These are phyloP conservation scores for Nannochloropsis gaditana DNA, from an alignment of 108 stramenopile genomes.

Conservation along the genomic window DNA sequence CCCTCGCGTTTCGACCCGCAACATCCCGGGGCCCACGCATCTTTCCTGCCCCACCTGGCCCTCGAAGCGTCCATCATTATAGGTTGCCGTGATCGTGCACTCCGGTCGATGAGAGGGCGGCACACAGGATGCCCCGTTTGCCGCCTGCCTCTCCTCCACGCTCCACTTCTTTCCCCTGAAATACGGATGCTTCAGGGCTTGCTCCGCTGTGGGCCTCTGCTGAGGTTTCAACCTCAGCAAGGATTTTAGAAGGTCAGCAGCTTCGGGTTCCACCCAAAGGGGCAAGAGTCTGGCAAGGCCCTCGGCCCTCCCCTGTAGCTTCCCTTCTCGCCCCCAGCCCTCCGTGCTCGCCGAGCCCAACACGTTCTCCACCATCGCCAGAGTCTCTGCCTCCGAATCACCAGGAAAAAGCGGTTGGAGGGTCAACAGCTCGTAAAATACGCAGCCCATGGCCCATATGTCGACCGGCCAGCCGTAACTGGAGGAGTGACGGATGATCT, in stretches of 20 bases:
- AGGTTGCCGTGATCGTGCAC: neutral
- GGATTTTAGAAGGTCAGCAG: neutral
- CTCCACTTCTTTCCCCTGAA: neutral
- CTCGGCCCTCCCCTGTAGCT: neutral
- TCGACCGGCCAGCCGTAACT: neutral
- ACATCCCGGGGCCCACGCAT: neutral
- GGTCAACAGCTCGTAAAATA: neutral
- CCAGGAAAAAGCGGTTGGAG: neutral
- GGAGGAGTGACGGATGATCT: neutral
- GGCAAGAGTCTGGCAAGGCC: neutral
- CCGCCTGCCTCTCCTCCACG: neutral
- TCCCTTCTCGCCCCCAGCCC: neutral
- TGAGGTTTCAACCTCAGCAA: neutral
- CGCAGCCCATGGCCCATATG: neutral
- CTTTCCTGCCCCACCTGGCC: neutral
- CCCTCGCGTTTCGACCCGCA: neutral
- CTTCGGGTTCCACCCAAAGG: neutral
- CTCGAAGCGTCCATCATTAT: neutral
- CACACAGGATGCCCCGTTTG: neutral
- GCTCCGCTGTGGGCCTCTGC: neutral
- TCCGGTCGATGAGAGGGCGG: neutral
- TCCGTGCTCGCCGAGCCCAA: neutral
- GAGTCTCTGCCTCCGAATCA: neutral
- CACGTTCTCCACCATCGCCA: neutral
- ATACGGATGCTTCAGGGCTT: neutral